Evolutionary conservation across 2,329 filamentous ascomycete species (phyloP), one percentile per base, ranked within the genome.

Genomic region (Bipolaris sorokiniana): DNA sequence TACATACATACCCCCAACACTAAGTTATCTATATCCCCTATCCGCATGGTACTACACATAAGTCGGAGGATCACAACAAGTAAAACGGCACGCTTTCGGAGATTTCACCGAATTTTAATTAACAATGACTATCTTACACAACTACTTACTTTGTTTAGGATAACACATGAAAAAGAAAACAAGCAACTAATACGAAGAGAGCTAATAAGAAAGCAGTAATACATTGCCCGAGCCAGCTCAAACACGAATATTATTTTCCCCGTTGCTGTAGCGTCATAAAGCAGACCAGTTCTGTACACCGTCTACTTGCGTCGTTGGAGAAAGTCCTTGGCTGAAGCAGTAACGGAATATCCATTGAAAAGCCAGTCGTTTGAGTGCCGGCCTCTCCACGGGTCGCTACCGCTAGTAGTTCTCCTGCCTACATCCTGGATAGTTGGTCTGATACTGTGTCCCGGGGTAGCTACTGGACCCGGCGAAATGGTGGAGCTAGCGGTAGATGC

Each of bases 301-400:
- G 15, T 10, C 37, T 46, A 62, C 51, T 66, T 73, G 45, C 68
- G 68, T 31, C 65, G 53, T 44, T 70, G 60, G 11, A 74, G 45
- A 23, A 74, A 42, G 18, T 68, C 71, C 49, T 70, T 76, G 18
- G 73, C 70, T 9, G 69, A 68, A 33, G 72, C 74, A n/a, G 71
- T 74, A 9, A 76, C 71, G 15, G 73, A 76, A 56, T 73, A 76
- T 38, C 70, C 73, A 40, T 70, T 70, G 54, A 77, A 77, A 4
- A 77, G 63, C 75, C 75, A 77, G 7, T 71, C 70, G 52, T 77
- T 77, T 22, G 74, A 74, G 58, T 77, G 75, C 7, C 75, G 68
- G 49, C 73, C 73, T 9, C 66, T 63, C 74, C 74, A 76, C 54
- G 69, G 66, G 54, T 76, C 71, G 57, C 73, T 76, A 45, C 67